These are phyloP conservation scores for Kazachstania viticola DNA, from an alignment of 805 yeast genomes.

Conservation along the genomic window DNA sequence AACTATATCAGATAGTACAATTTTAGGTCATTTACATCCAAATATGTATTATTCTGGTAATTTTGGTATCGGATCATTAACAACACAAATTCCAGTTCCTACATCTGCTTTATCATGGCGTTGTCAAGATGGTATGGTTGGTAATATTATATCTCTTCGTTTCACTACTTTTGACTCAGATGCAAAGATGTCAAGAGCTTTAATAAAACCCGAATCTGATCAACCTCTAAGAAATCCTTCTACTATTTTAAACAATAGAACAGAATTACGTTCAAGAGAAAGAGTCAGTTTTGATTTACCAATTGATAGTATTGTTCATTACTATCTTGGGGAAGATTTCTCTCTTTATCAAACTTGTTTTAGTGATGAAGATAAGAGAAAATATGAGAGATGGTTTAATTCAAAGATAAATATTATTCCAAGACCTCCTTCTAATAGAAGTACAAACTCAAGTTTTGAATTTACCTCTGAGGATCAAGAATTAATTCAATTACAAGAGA, in stretches of 20 bases:
- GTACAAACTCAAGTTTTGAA: neutral
- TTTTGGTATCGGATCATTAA: conserved; percentile 18
- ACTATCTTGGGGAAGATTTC: neutral
- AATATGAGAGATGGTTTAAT: conserved; percentile 7
- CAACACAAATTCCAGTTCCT: conserved; percentile 22
- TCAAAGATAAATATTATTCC: conserved; percentile 1
- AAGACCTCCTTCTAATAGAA: neutral
- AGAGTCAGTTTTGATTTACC: conserved; percentile 1
- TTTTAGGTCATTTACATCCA: conserved; percentile 9
- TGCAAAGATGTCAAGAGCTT: conserved; percentile 2
- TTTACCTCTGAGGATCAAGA: conserved; percentile 1
- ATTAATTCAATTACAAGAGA: neutral
- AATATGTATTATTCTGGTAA: conserved; percentile 9
- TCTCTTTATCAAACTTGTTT: neutral
- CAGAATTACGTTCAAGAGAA: neutral
- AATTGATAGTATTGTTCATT: conserved; percentile 1
- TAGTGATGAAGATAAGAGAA: conserved; percentile 4
- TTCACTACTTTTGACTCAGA: conserved; percentile 14
- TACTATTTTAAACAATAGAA: neutral
- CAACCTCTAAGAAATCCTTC: neutral
- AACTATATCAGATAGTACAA: conserved; percentile 11
- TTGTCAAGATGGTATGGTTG: conserved; percentile 3
- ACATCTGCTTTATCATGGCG: conserved; percentile 8
- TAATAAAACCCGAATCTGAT: conserved; percentile 1
- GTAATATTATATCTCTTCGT: conserved; percentile 5